Evolutionary conservation across 768 basidiomycete genomes (phyloP).

Genomic region (Boletus vinaceobasis): DNA sequence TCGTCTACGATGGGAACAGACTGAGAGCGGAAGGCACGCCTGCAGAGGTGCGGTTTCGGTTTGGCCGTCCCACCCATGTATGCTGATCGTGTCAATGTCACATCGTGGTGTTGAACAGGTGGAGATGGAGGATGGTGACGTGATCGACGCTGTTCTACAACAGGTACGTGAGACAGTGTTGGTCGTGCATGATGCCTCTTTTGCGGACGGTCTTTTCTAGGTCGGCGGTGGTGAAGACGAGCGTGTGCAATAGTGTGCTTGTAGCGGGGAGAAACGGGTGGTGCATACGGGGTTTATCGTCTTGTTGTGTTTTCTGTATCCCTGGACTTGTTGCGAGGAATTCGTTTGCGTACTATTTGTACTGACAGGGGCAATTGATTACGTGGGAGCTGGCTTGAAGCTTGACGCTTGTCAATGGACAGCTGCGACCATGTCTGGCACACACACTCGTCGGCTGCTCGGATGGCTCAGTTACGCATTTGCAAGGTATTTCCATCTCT

Average conservation of each 20-base stretch:
- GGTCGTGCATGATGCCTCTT: neutral
- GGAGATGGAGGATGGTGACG: constrained; percentile 60
- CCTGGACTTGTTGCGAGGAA: too few species aligned
- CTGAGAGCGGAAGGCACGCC: constrained; percentile 51
- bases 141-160: constrained; percentile 55
- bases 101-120: constrained; percentile 30
- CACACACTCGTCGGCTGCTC: constrained; percentile 38
- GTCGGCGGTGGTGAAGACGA: constrained; percentile 17
- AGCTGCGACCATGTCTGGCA: constrained; percentile 5
- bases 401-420: neutral
- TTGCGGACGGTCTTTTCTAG: constrained; percentile 7
- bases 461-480: constrained; percentile 88
- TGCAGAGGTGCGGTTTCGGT: constrained; percentile 39
- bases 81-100: neutral
- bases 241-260: neutral
- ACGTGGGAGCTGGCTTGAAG: neutral
- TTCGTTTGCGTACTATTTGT: neutral
- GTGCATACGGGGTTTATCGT: neutral
- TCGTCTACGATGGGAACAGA: constrained; percentile 53
- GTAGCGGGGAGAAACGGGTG: neutral
- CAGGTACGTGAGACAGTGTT: constrained; percentile 40
- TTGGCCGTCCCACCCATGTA: neutral
- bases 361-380: neutral
- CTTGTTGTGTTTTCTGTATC: neutral
- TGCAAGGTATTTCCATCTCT: constrained; percentile 51